Evolutionary conservation across 2,329 filamentous ascomycete species (phyloP), one percentile per base, ranked within the genome.

Genomic region (Onygena corvina): DNA sequence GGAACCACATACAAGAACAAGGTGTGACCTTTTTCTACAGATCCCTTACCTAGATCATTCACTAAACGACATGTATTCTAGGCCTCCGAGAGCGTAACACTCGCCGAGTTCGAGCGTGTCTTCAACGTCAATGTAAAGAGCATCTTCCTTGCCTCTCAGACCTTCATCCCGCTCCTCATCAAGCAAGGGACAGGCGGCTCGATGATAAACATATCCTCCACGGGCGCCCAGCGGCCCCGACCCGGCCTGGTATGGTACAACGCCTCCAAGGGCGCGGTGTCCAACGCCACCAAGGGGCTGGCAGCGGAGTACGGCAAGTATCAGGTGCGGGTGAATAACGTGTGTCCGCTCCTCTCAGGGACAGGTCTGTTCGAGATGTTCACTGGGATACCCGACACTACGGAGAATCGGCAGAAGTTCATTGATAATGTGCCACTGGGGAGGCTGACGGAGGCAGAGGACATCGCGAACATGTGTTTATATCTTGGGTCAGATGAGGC

Each of bases 401-500:
- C 67, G 1, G 69, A 71, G 54, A 72, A 72, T 53, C 57, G 67
- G 46, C 59, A 58, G 31, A 67, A 68, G 46, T 72, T 72, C 45
- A 58, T 71, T 16, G 62, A 64, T 16, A 69, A 67, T 52, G 66
- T 72, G 21, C 70, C 69, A 0, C 50, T 72, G 30, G 69, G 69
- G 8, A 60, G 69, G 14, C 55, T 67, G 23, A 67, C 66, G n/a
- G 66, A 69, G 12, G 61, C 64, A 2, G 68, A 72, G 7, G 84
- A 88, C 61, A 75, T 88, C 30, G 83, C 80, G 2, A 84, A 85
- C 58, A 81, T 81, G 21, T 80, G 77, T 53, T 72, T 81, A 14
- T 88, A 82, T 60, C 63, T 88, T 40, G 81, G 80, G 1, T 84
- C 80, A 52, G 80, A 86, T 23, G 84, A 87, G 59, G 80, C 79